phyloP scores from a whole-genome alignment of 495 filamentous ascomycete species.

The Trichoderma reesei region DNA sequence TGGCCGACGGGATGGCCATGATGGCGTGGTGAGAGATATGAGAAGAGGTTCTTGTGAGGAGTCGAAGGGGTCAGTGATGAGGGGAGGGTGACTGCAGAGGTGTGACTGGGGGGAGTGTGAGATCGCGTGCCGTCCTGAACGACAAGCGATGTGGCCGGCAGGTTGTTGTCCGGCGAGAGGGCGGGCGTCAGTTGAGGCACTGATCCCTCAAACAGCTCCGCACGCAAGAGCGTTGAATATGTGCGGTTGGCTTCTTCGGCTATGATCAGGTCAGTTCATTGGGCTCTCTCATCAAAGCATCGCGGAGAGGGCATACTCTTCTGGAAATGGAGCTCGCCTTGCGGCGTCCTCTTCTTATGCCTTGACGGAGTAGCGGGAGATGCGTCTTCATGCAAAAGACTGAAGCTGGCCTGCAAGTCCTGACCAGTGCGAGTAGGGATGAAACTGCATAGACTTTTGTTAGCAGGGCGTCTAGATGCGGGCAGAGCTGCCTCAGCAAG shows the following conservation, averaged over 20 bases:
- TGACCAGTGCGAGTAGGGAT: conserved; percentile 92
- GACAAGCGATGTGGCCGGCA: conserved; percentile 44
- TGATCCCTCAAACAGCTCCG: conserved; percentile 81
- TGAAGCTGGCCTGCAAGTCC: conserved; percentile 86
- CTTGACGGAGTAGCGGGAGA: conserved; percentile 86
- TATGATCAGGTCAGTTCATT: conserved; percentile 26
- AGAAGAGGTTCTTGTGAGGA: conserved; percentile 94
- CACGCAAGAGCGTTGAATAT: conserved; percentile 78
- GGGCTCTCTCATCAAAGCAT: conserved; percentile 18
- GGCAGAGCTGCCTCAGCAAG: background rate
- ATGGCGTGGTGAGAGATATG: conserved; percentile 74
- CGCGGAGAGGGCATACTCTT: conserved; percentile 47
- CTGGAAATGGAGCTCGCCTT: conserved; percentile 89
- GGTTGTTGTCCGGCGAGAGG: conserved; percentile 52
- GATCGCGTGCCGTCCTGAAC: conserved; percentile 62
- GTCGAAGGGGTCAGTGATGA: conserved; percentile 78
- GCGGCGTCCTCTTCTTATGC: conserved; percentile 71
- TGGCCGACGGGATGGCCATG: conserved; percentile 55
- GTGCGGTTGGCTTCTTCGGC: conserved; percentile 90
- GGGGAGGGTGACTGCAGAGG: conserved; percentile 47
- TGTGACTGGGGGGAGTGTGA: conserved; percentile 67
- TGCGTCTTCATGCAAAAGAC: conserved; percentile 78
- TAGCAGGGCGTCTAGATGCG: conserved; percentile 10
- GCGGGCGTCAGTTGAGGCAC: conserved; percentile 72
- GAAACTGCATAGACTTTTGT: conserved; percentile 50